A percentile compares a stretch with the other conserved stretches of the same genome.
These are phyloP conservation scores for Diplodia sapinea DNA, from an alignment of 2,329 filamentous ascomycete species.

Conservation along the genomic window DNA sequence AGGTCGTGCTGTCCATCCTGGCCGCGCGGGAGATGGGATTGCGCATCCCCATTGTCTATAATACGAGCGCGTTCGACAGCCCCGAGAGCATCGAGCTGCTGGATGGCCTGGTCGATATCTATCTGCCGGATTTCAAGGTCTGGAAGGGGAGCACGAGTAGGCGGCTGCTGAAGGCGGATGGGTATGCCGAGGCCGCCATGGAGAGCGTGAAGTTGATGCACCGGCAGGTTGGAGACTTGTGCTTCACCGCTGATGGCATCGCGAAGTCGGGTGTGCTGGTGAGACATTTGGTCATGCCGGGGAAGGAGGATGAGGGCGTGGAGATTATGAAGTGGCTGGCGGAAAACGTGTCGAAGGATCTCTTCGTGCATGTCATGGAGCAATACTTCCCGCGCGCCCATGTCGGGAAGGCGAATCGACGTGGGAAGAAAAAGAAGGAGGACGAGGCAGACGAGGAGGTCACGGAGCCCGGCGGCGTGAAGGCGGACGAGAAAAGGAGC, in stretches of 20 bases:
- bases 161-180: conserved; percentile 76
- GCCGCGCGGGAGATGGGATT: conserved; percentile 73
- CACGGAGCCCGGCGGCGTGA: conserved; percentile 41
- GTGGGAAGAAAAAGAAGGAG: conserved; percentile 31
- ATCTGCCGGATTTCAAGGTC: conserved; percentile 87
- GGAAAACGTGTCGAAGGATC: conserved; percentile 71
- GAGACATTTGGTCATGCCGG: conserved; percentile 84
- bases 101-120: conserved; percentile 82
- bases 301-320: conserved; percentile 73
- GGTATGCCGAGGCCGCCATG: conserved; percentile 73
- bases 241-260: conserved; percentile 80
- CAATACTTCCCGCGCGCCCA: conserved; percentile 83
- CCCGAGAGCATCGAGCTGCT: conserved; percentile 73
- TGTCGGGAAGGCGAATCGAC: conserved; percentile 68
- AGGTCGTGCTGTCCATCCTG: conserved; percentile 78
- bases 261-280: conserved; percentile 78
- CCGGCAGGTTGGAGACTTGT: conserved; percentile 78
- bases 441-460: conserved; percentile 34
- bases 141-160: conserved; percentile 72
- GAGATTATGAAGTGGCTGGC: conserved; percentile 80
- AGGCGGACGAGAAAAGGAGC: conserved; percentile 38
- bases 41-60: conserved; percentile 78
- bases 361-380: conserved; percentile 88
- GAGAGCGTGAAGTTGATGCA: conserved; percentile 84
- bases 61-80: conserved; percentile 82